phyloP scores from a whole-genome alignment of 176 grass and related monocot species.

The Carex pumila region DNA sequence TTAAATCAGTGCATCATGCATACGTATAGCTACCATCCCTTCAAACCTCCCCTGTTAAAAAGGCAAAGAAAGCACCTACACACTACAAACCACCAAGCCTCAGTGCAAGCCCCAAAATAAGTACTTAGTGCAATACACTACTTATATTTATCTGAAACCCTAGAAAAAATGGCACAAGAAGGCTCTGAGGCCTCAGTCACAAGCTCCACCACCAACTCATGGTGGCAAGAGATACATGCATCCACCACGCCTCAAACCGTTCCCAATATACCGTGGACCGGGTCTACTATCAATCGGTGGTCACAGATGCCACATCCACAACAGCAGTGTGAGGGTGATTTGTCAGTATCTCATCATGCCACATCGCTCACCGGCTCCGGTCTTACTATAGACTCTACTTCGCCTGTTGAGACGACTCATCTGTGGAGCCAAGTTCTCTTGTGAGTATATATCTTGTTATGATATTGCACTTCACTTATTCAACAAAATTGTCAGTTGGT shows the following conservation, averaged over 20 bases:
- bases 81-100: constrained; percentile 6
- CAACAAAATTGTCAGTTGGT: background rate
- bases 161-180: constrained; percentile 65
- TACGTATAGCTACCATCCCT: constrained; percentile 15
- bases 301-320: background rate
- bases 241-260: background rate
- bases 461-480: background rate
- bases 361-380: constrained; percentile 35
- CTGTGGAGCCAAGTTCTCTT: constrained; percentile 82
- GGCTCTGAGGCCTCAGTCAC: constrained; percentile 65
- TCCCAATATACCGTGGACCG: background rate
- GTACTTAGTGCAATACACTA: background rate
- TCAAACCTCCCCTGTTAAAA: constrained; percentile 10
- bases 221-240: constrained; percentile 55
- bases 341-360: constrained; percentile 45
- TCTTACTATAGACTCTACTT: constrained; percentile 14
- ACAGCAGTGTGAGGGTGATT: constrained; percentile 19
- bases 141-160: constrained; percentile 6
- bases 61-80: constrained; percentile 18
- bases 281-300: constrained; percentile 29
- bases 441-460: constrained; percentile 36
- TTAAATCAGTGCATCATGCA: constrained; percentile 17
- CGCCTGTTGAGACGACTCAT: constrained; percentile 57
- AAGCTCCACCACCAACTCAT: constrained; percentile 37
- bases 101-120: background rate